Base-by-base conservation (phyloP, 371 early-diverging fungal species). In the Aphelidium insulamus region DNA sequence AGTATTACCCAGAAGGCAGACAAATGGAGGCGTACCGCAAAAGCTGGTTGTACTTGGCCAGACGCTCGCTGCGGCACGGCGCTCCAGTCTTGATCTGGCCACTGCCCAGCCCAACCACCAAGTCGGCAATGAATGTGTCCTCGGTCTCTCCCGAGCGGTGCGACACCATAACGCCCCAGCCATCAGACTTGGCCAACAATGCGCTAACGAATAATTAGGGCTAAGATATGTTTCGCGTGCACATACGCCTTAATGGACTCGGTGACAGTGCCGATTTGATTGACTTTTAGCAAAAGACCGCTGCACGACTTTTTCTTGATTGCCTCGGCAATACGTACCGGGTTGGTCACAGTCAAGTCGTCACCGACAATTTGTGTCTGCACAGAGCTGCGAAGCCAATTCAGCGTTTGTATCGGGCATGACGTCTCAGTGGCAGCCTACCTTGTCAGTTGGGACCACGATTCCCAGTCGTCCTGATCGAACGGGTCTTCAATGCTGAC, bases 51-150 rank as follows among this genome's bases (percentile, higher is more conserved):
- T 88, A 94, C 69, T 97, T 98, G 53, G 85, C 84, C 40, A 90
- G 59, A 47, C 97, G 72, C 64, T 97, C 98, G 21, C 85, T 82
- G 41, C 95, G 71, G 72, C 91, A 91, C 20, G 97, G 92, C 26
- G 98, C 97, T 50, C 98, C 98, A 34, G 94, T 84, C 77, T 98
- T 98, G 68, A 98, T 91, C 62, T 92, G 92, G 37, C 97, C 95
- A 28, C 86, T 77, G 43, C 80, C 79, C 33, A 97, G 70, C 50
- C 94, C 98, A 27, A 97, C 97, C 33, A 88, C 87, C 12, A 98
- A 72, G 46, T 95, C 95, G 34, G 95, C 87, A 57, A 98, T 95
- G 62, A 91, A 87, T 42, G 80, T 76, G 59, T 98, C 98, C 61
- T 95, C 97, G 42, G 97, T 98, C 65, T 98, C 98, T 40, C 94